Percentiles rank a stretch among this genome's conserved stretches.
These are phyloP conservation scores for Rosa persica DNA, from an alignment of 306 rosid species.

Conservation along the genomic window DNA sequence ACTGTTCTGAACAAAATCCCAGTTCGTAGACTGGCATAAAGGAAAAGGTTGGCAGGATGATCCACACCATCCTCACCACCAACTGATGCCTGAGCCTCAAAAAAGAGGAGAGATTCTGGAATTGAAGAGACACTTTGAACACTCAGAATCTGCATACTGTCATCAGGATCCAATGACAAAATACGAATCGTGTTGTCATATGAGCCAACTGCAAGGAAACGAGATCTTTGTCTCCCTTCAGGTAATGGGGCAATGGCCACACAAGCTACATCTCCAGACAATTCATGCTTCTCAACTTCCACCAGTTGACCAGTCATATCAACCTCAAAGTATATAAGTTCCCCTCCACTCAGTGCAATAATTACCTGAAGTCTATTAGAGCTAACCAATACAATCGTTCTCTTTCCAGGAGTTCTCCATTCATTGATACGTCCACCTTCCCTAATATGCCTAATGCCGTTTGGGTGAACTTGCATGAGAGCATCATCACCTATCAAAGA, in stretches of 20 bases:
- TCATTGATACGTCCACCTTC: constrained; percentile 96
- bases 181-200: constrained; percentile 87
- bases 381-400: constrained; percentile 85
- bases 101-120: constrained; percentile 95
- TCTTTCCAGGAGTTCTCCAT: constrained; percentile 99
- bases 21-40: constrained; percentile 81
- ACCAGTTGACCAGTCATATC: constrained; percentile 91
- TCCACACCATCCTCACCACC: constrained; percentile 99
- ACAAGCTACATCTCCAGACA: constrained; percentile 96
- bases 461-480: constrained; percentile 99
- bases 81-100: constrained; percentile 86
- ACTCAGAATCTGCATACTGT: constrained; percentile 85
- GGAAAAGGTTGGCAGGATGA: constrained; percentile 96
- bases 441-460: constrained; percentile 99
- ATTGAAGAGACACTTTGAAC: constrained; percentile 89
- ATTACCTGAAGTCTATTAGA: constrained; percentile 92
- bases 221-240: constrained; percentile 92
- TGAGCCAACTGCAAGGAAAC: constrained; percentile 94
- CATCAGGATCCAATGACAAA: constrained; percentile 92
- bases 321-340: constrained; percentile 91
- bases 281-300: constrained; percentile 97
- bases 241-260: constrained; percentile 95
- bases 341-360: constrained; percentile 95
- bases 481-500: constrained; percentile 98
- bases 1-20: constrained; percentile 96